Evolutionary conservation across 371 early-diverging fungal species (phyloP).

Genomic region (Apophysomyces variabilis): DNA sequence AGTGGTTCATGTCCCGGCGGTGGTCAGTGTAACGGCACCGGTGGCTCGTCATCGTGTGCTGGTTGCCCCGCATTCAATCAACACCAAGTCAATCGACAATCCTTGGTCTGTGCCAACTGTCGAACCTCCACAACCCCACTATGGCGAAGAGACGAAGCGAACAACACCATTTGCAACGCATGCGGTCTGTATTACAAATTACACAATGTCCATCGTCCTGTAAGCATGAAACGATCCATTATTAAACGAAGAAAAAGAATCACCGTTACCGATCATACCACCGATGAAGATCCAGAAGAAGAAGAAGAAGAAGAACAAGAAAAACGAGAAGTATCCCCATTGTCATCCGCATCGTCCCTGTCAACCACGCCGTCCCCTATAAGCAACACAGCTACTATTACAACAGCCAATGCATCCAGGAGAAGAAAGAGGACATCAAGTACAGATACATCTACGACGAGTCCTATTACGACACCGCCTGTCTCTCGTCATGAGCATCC

Average conservation of each 20-base stretch:
- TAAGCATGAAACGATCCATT: conserved; percentile 80
- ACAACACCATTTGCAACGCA: conserved; percentile 85
- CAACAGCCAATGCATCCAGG: too few species aligned
- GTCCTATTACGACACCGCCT: too few species aligned
- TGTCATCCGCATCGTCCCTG: neutral
- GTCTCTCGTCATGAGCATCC: too few species aligned
- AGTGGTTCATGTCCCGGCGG: conserved; percentile 77
- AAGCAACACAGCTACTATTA: too few species aligned
- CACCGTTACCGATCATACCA: conserved; percentile 28
- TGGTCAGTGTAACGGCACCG: conserved; percentile 80
- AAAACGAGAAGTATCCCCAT: conserved; percentile 8
- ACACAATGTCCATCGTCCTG: conserved; percentile 78
- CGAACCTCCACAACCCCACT: conserved; percentile 84
- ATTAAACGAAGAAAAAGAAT: conserved; percentile 86
- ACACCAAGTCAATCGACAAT: conserved; percentile 60
- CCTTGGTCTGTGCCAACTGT: conserved; percentile 80
- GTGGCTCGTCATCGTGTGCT: conserved; percentile 74
- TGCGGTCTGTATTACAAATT: conserved; percentile 88
- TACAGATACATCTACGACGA: too few species aligned
- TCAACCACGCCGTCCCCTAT: neutral
- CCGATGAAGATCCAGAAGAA: conserved; percentile 26
- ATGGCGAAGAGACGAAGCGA: conserved; percentile 85
- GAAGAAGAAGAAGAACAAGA: conserved; percentile 28
- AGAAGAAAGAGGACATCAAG: too few species aligned
- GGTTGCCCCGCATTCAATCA: conserved; percentile 84